Conservation (phyloP, 257 asterid genomes). For the Verbascum thapsus region DNA sequence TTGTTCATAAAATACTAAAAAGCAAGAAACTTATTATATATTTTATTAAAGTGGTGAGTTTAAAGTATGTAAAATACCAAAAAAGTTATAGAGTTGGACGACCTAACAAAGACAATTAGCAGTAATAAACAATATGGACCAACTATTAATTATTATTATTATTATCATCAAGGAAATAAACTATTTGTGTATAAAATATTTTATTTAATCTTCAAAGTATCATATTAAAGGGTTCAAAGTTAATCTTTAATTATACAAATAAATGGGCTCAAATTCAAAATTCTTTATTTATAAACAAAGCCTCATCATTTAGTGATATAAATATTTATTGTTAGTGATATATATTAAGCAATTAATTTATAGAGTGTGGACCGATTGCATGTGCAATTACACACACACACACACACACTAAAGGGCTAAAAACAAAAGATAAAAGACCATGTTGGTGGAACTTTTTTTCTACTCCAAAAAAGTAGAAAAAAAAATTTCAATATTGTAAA, state of each 20-base stretch:
- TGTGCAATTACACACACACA: background rate
- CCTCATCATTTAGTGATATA: no score
- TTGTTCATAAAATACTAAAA: background rate
- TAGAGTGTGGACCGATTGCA: slow-evolving; percentile 20
- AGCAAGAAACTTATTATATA: slow-evolving; percentile 14
- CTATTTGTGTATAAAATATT: background rate
- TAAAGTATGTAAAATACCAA: slow-evolving; percentile 21
- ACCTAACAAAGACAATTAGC: slow-evolving; percentile 30
- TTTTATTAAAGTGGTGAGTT: background rate
- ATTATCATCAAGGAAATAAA: slow-evolving; percentile 34
- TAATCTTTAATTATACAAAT: no score
- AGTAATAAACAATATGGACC: slow-evolving; percentile 41
- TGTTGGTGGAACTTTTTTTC: slow-evolving; percentile 25
- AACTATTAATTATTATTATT: slow-evolving; percentile 32
- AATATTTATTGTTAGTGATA: no score
- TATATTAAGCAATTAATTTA: background rate
- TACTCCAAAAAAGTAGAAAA: no score
- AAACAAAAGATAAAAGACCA: background rate
- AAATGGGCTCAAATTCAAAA: no score
- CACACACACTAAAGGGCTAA: slow-evolving; percentile 13
- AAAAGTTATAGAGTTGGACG: slow-evolving; percentile 29
- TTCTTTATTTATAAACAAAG: no score
- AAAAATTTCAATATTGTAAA: no score
- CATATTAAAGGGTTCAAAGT: no score
- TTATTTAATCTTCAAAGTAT: no score